These are phyloP conservation scores for Aspergillus alliaceus DNA, from an alignment of 2,329 filamentous ascomycete genomes.

Conservation along the genomic window DNA sequence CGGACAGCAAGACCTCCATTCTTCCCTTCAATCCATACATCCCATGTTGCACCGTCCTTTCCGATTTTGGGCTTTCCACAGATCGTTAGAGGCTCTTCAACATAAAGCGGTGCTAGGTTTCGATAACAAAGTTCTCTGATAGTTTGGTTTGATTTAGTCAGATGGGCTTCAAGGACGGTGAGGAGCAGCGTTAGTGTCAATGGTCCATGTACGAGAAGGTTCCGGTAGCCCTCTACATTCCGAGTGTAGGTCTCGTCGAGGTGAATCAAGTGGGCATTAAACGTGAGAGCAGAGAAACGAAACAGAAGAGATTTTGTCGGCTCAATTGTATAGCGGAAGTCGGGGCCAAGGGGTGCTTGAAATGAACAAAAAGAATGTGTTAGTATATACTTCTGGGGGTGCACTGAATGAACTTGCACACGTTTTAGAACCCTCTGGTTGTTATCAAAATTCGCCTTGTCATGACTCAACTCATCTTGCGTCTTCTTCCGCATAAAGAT, in stretches of 20 bases:
- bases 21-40: conserved; percentile 65
- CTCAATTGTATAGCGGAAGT: conserved; percentile 59
- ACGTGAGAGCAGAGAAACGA: conserved; percentile 85
- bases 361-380: conserved; percentile 10
- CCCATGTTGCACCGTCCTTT: conserved; percentile 50
- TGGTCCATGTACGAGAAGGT: conserved; percentile 83
- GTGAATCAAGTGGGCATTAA: conserved; percentile 92
- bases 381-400: conserved; percentile 11
- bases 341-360: conserved; percentile 51
- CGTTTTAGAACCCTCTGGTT: conserved; percentile 33
- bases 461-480: conserved; percentile 32
- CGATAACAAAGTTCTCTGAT: conserved; percentile 69
- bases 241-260: conserved; percentile 71
- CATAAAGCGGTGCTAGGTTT: conserved; percentile 80
- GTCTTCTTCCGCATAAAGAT: conserved; percentile 61
- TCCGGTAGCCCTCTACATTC: conserved; percentile 70
- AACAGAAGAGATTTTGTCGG: conserved; percentile 76
- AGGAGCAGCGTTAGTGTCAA: conserved; percentile 77
- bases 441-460: conserved; percentile 24
- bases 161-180: conserved; percentile 61
- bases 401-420: conserved; percentile 26
- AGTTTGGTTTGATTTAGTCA: conserved; percentile 34
- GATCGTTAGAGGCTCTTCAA: conserved; percentile 67
- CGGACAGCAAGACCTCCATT: conserved; percentile 65
- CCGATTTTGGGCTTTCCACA: conserved; percentile 59